phyloP scores from a whole-genome alignment of 1,139 yeast species.

The Magnusiomyces fungicola region DNA sequence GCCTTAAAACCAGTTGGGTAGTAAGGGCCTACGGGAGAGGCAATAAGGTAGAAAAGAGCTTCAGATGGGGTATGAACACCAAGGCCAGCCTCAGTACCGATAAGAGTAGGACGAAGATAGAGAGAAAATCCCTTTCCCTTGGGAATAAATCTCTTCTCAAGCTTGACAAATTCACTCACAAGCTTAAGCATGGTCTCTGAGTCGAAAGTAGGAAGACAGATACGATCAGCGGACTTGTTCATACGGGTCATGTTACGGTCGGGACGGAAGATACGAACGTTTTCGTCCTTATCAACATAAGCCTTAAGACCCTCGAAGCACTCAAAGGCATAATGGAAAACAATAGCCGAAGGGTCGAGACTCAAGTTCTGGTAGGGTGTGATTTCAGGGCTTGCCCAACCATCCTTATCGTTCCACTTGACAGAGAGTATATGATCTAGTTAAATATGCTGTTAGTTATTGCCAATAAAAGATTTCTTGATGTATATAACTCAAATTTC shows the following conservation, averaged over 20 bases:
- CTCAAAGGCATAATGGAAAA: constrained; percentile 91
- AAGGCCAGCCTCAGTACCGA: constrained; percentile 80
- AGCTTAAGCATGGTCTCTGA: constrained; percentile 65
- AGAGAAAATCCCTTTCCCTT: constrained; percentile 79
- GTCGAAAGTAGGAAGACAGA: constrained; percentile 81
- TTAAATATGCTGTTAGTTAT: no score
- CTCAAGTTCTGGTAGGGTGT: constrained; percentile 70
- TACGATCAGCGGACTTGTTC: constrained; percentile 81
- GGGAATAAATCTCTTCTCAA: constrained; percentile 77
- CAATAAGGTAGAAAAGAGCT: constrained; percentile 77
- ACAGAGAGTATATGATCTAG: constrained; percentile 81
- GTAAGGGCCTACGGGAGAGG: constrained; percentile 87
- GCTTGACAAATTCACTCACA: constrained; percentile 62
- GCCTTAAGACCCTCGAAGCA: constrained; percentile 97
- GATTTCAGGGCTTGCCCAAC: constrained; percentile 85
- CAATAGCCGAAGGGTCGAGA: constrained; percentile 82
- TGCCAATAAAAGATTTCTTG: no score
- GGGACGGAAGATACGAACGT: constrained; percentile 80
- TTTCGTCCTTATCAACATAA: constrained; percentile 52
- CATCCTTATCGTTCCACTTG: constrained; percentile 69
- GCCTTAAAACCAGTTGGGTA: constrained; percentile 90
- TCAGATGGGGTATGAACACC: constrained; percentile 78
- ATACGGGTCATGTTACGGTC: constrained; percentile 87
- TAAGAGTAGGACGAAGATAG: constrained; percentile 88
- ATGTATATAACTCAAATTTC: no score